These are phyloP conservation scores for Betula pendula DNA, from an alignment of 306 rosid species.

Conservation along the genomic window DNA sequence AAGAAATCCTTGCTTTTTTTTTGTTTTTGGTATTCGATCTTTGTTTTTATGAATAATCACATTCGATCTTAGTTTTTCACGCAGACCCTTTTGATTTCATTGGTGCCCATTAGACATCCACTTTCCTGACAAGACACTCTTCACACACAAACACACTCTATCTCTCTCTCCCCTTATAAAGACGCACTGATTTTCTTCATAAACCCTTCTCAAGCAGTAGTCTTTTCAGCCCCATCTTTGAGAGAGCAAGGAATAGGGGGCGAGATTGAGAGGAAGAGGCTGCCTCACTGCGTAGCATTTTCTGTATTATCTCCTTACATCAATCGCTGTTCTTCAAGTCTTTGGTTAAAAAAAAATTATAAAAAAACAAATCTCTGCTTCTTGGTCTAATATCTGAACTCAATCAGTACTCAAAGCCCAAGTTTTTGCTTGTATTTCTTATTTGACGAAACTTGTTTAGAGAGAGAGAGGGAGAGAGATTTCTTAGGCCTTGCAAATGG, in stretches of 20 bases:
- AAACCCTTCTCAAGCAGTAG: constrained; percentile 48
- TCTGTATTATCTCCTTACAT: constrained; percentile 34
- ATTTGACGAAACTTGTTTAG: constrained; percentile 9
- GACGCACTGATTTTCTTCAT: constrained; percentile 66
- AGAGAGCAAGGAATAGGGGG: constrained; percentile 7
- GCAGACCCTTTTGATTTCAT: background rate
- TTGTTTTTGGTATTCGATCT: too few species aligned
- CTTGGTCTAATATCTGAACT: constrained; percentile 19
- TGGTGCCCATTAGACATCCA: background rate
- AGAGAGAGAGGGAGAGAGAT: background rate
- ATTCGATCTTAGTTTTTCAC: background rate
- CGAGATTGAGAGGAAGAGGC: constrained; percentile 24
- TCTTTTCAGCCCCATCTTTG: constrained; percentile 47
- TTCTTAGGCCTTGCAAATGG: constrained; percentile 51
- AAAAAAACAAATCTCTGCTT: constrained; percentile 12
- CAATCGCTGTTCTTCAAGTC: constrained; percentile 21
- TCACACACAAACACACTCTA: constrained; percentile 26
- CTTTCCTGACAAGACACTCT: background rate
- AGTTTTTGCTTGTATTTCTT: background rate
- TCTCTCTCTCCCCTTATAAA: constrained; percentile 62
- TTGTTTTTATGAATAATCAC: too few species aligned
- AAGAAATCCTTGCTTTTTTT: too few species aligned
- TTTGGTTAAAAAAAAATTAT: background rate
- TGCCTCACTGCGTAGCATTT: constrained; percentile 22
- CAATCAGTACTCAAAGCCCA: constrained; percentile 19